Base-by-base conservation (phyloP, 225 moss, liverwort and hornwort genomes). In the Sphagnum contortum region DNA sequence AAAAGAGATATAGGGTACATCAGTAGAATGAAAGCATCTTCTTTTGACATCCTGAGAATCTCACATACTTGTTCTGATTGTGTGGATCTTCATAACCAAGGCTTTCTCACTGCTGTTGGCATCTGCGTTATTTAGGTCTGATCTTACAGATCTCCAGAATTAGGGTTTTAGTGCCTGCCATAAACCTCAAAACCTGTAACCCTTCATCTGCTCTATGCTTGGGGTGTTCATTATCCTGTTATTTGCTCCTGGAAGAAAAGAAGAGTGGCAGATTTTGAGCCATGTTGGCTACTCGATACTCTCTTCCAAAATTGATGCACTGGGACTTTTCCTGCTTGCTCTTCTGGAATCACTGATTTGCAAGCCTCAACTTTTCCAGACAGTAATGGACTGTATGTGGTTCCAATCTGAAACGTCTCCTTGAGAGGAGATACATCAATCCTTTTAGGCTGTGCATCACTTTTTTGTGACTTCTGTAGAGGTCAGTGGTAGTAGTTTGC, bases 251-350 rank as follows among this genome's bases (percentile, higher is more conserved):
- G 95, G 90, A 96, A 88, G 88, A 88, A 78, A 76, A 96, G 95
- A 96, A 96, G 95, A 83, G 92, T 96, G 81, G 75, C 85, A 81
- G 76, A 83, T 80, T 74, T 81, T 75, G 63, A 90, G 95, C 64
- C 46, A 88, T 90, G 88, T 87, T 88, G 77, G 84, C 90, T 83
- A 87, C 85, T 90, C 89, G 95, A 96, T 96, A 90, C 95, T 74
- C 71, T 90, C 84, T 88, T 96, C 92, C 92, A 78, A 85, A 46
- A 85, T 52, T 74, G 72, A 63, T 64, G 44, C 48, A 47, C 68
- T 82, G 86, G 87, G 83, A 60, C 67, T 73, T 80, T 92, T 92
- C 95, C 92, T 96, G 92, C 88, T 59, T 90, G 90, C 81, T 47
- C 48, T 67, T 67, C 73, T 72, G 12, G 62, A 88, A 72, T 64